Percentiles rank a stretch among this genome's conserved stretches.
Conservation (phyloP, 176 grass and related monocot genomes). For the Oryza glumipatula region DNA sequence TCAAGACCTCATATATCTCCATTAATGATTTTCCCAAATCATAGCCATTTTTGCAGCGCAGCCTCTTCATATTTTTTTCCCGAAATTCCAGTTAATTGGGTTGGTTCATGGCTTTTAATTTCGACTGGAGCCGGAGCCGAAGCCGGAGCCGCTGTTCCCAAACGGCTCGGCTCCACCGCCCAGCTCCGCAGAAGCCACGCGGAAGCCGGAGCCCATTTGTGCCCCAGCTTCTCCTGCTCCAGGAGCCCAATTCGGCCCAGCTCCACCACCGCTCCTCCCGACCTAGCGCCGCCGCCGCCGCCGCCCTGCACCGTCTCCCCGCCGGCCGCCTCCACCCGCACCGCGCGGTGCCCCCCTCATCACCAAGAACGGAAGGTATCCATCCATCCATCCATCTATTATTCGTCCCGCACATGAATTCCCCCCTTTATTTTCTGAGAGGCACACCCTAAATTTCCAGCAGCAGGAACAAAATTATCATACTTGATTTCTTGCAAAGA, state of each 20-base stretch:
- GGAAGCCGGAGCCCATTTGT: slow-evolving; percentile 20
- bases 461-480: background rate
- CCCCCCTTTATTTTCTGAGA: too few relatives aligned
- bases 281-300: slow-evolving; percentile 1
- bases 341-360: background rate
- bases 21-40: too few relatives aligned
- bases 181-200: slow-evolving; percentile 5
- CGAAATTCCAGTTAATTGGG: background rate
- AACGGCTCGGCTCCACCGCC: background rate
- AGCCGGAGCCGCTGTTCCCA: slow-evolving; percentile 4
- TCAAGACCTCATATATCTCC: too few relatives aligned
- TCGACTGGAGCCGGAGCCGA: background rate
- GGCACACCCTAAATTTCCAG: background rate
- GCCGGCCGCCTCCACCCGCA: background rate
- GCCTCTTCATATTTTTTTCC: background rate
- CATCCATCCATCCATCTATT: too few relatives aligned
- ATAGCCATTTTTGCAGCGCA: too few relatives aligned
- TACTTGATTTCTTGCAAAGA: background rate
- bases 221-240: background rate
- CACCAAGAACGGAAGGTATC: slow-evolving; percentile 1
- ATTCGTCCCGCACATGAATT: background rate
- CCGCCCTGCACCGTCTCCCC: background rate
- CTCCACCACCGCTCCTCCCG: background rate
- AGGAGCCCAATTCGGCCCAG: background rate
- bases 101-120: background rate